Conservation (phyloP, 495 filamentous ascomycete genomes). For the Aspergillus funiculosus region DNA sequence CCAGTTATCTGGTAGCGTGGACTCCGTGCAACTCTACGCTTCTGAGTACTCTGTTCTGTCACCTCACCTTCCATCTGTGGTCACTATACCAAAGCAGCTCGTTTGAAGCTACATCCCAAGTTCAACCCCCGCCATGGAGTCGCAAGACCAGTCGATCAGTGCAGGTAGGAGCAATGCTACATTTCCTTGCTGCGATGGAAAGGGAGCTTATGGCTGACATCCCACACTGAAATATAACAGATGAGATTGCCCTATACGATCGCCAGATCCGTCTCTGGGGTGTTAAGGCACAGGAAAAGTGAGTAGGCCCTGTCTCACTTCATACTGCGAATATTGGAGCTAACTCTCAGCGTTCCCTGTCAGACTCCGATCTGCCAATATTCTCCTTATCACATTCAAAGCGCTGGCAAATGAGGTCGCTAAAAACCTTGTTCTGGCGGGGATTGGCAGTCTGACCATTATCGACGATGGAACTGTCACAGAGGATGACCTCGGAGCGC, state of each 20-base stretch:
- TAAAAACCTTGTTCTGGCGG: conserved; percentile 95
- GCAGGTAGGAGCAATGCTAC: conserved; percentile 37
- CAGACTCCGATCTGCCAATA: conserved; percentile 85
- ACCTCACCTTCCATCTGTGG: not conserved
- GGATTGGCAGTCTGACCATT: conserved; percentile 86
- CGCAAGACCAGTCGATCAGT: conserved; percentile 44
- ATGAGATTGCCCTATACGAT: conserved; percentile 97
- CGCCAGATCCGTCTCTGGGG: conserved; percentile 98
- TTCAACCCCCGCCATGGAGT: conserved; percentile 26
- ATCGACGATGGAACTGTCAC: conserved; percentile 73
- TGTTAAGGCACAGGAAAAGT: conserved; percentile 84
- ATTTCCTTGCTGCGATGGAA: not conserved
- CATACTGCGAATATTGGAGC: not conserved
- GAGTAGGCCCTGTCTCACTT: conserved; percentile 12
- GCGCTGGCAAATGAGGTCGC: conserved; percentile 93
- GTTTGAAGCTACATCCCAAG: not conserved
- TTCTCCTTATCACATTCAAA: conserved; percentile 81
- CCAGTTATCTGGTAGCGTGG: not conserved
- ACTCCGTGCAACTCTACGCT: no score
- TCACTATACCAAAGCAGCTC: not conserved
- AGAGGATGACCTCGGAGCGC: conserved; percentile 76
- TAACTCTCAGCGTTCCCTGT: conserved; percentile 15
- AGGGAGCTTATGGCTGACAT: not conserved
- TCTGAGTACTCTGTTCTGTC: no score
- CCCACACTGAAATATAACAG: conserved; percentile 36